phyloP scores from a whole-genome alignment of 2,329 filamentous ascomycete genomes.

The Fusarium vanettenii region DNA sequence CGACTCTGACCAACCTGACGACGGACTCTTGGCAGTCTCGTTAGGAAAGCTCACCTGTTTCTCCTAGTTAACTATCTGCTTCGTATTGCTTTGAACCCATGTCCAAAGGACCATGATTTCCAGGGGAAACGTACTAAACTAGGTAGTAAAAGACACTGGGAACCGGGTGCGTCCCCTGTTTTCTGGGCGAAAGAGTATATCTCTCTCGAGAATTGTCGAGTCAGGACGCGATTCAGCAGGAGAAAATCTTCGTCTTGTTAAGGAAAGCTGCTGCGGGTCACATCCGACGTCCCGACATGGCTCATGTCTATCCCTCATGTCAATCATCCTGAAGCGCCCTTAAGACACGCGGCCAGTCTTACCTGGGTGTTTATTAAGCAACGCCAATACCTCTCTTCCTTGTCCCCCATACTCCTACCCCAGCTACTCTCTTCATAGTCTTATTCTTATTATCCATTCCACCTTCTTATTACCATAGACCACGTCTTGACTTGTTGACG shows the following conservation, averaged over 20 bases:
- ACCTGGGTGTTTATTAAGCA: background rate
- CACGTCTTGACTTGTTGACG: background rate
- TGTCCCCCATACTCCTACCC: background rate
- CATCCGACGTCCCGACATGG: background rate
- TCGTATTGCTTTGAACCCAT: background rate
- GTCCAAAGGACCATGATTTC: background rate
- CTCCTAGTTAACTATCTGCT: background rate
- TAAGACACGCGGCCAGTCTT: background rate
- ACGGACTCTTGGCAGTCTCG: background rate
- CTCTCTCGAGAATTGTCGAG: background rate
- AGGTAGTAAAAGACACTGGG: background rate
- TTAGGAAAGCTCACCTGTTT: background rate
- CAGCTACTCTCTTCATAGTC: background rate
- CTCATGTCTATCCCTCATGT: background rate
- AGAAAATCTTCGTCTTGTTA: background rate
- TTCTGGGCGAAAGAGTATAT: background rate
- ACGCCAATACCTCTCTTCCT: background rate
- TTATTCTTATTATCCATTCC: background rate
- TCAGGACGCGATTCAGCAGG: background rate
- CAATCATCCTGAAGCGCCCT: background rate
- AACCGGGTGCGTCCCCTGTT: background rate
- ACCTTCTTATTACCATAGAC: background rate
- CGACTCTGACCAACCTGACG: background rate
- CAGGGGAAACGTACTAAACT: background rate
- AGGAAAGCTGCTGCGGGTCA: background rate